phyloP scores from a whole-genome alignment of 2,329 filamentous ascomycete genomes.

The Pseudogymnoascus sp. region DNA sequence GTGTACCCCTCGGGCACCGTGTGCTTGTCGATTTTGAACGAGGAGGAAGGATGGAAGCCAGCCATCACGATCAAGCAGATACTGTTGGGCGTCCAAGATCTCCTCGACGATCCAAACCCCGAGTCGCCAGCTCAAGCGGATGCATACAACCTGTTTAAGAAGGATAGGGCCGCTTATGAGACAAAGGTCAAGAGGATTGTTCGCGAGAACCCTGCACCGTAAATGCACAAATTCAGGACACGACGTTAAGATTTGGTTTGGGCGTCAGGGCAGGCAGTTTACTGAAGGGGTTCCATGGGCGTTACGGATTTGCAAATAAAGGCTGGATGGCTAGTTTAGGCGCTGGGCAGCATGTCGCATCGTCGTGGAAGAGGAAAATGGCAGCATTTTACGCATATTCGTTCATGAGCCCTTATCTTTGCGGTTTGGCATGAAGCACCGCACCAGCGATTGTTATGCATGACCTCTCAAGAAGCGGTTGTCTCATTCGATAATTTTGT shows the following conservation, averaged over 20 bases:
- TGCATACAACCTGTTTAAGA: conserved; percentile 94
- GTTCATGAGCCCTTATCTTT: background rate
- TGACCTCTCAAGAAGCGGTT: background rate
- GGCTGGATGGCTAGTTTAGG: conserved; percentile 3
- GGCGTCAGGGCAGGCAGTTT: background rate
- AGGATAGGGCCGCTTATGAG: conserved; percentile 81
- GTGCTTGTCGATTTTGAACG: conserved; percentile 93
- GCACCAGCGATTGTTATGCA: background rate
- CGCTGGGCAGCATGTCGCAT: conserved; percentile 5
- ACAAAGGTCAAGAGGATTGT: conserved; percentile 80
- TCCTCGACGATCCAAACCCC: conserved; percentile 93
- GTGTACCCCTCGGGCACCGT: conserved; percentile 98
- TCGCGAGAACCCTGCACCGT: conserved; percentile 77
- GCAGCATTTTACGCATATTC: background rate
- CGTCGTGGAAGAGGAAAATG: background rate
- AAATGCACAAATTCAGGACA: conserved; percentile 17
- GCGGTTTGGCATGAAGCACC: background rate
- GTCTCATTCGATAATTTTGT: background rate
- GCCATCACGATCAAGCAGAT: conserved; percentile 99
- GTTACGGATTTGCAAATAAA: conserved; percentile 7
- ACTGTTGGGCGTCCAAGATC: conserved; percentile 87
- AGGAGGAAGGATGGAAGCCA: conserved; percentile 97
- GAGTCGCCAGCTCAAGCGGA: conserved; percentile 96
- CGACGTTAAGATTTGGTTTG: conserved; percentile 4
- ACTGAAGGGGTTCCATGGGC: background rate